Conservation (phyloP, 2,329 filamentous ascomycete genomes). For the Paecilomyces fulvus region DNA sequence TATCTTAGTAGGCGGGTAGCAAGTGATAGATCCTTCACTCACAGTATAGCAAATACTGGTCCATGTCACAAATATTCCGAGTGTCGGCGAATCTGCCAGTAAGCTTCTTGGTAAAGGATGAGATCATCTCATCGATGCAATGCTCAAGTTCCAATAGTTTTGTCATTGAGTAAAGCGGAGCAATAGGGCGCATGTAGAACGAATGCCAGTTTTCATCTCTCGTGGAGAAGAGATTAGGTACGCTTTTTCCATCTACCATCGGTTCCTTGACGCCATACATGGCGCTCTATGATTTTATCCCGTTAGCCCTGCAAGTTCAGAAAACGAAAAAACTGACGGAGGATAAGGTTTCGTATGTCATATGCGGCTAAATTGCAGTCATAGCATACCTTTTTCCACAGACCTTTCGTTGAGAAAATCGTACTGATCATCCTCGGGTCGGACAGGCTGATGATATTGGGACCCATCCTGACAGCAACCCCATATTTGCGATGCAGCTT, state of each 20-base stretch:
- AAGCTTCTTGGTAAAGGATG: neutral
- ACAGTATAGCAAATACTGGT: neutral
- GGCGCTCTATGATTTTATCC: neutral
- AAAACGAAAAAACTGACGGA: too few relatives aligned
- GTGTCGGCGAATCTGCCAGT: neutral
- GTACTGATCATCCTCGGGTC: constrained; percentile 3
- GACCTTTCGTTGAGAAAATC: neutral
- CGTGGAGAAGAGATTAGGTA: constrained; percentile 4
- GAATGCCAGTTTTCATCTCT: constrained; percentile 7
- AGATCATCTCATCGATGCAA: constrained; percentile 2
- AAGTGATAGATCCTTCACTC: neutral
- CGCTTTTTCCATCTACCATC: constrained; percentile 1
- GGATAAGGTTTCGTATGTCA: neutral
- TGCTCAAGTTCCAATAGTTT: constrained; percentile 1
- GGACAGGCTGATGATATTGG: constrained; percentile 5
- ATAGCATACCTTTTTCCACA: constrained; percentile 1
- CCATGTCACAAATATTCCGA: neutral
- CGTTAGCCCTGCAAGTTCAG: neutral
- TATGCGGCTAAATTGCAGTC: neutral
- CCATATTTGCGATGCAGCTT: constrained; percentile 6
- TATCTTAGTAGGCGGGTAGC: neutral
- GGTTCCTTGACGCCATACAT: constrained; percentile 1
- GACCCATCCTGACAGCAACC: constrained; percentile 6
- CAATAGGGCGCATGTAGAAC: constrained; percentile 1
- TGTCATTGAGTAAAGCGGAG: neutral